Conservation (phyloP, 768 basidiomycete genomes). For the Pleurotus giganteus region DNA sequence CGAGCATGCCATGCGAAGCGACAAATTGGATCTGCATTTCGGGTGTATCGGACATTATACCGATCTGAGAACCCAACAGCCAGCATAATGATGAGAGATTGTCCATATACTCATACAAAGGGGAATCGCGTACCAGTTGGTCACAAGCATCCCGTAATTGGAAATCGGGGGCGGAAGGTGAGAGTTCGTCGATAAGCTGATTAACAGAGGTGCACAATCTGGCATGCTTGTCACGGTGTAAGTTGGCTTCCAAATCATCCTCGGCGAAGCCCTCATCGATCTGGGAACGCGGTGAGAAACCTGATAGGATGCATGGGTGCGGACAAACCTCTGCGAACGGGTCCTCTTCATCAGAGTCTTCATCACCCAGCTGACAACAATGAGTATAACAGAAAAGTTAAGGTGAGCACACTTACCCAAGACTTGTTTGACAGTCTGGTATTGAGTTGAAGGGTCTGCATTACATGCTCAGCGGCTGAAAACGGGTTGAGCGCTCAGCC, state of each 20-base stretch:
- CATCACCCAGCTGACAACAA: constrained; percentile 64
- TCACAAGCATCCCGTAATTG: constrained; percentile 83
- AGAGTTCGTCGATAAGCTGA: constrained; percentile 83
- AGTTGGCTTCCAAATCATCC: constrained; percentile 87
- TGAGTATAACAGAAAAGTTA: not conserved
- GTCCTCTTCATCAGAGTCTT: constrained; percentile 87
- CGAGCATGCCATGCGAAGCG: constrained; percentile 91
- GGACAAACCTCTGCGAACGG: constrained; percentile 92
- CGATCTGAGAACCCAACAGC: constrained; percentile 50
- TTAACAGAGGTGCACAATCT: constrained; percentile 79
- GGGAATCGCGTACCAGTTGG: constrained; percentile 73
- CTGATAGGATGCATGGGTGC: not conserved
- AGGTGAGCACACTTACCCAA: constrained; percentile 53
- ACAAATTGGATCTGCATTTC: constrained; percentile 90
- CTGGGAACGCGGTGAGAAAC: constrained; percentile 29
- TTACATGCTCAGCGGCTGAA: constrained; percentile 54
- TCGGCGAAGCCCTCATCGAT: constrained; percentile 94
- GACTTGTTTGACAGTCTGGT: constrained; percentile 87
- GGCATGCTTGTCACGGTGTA: constrained; percentile 92
- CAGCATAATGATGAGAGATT: too few species aligned
- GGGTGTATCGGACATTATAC: constrained; percentile 72
- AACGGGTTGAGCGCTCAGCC: constrained; percentile 4
- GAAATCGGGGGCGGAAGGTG: constrained; percentile 77
- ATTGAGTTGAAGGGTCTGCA: constrained; percentile 80
- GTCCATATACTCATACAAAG: constrained; percentile 11